Percentiles rank a stretch among this genome's conserved stretches.
phyloP scores from a whole-genome alignment of 345 rosid species.

The Cochlearia excelsa region DNA sequence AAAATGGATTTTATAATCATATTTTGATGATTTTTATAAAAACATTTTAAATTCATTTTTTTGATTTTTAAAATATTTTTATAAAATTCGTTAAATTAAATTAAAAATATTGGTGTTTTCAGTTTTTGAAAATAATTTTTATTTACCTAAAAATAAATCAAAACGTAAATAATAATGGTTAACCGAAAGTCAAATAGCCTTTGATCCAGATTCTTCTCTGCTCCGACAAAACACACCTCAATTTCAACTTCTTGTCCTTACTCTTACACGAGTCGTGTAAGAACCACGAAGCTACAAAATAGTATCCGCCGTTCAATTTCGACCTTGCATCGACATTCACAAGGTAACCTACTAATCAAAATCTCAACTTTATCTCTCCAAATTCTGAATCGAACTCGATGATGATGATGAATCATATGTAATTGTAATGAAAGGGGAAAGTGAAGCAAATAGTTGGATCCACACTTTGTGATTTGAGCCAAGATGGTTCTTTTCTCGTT shows the following conservation, averaged over 20 bases:
- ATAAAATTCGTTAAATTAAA: no score
- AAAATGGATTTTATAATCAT: no score
- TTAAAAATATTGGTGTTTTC: no score
- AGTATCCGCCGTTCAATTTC: conserved; percentile 63
- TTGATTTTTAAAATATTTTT: no score
- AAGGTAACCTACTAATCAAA: conserved; percentile 43
- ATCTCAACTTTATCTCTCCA: background rate
- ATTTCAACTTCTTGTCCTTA: background rate
- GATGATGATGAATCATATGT: no score
- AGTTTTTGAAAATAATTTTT: no score
- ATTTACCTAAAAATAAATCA: no score
- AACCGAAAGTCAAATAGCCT: no score
- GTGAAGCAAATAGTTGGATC: conserved; percentile 98
- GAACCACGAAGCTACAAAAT: conserved; percentile 35
- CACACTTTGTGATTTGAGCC: conserved; percentile 69
- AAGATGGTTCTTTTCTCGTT: conserved; percentile 59
- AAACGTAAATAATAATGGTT: no score
- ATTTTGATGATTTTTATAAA: no score
- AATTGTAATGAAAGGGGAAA: conserved; percentile 54
- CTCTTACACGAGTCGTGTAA: conserved; percentile 25
- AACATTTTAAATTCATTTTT: no score
- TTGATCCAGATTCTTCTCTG: conserved; percentile 8
- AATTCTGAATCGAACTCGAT: conserved; percentile 7
- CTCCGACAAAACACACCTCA: conserved; percentile 23
- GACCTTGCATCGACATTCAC: conserved; percentile 93